Evolutionary conservation across 495 filamentous ascomycete genomes (phyloP).

Genomic region (Hyaloscypha variabilis): DNA sequence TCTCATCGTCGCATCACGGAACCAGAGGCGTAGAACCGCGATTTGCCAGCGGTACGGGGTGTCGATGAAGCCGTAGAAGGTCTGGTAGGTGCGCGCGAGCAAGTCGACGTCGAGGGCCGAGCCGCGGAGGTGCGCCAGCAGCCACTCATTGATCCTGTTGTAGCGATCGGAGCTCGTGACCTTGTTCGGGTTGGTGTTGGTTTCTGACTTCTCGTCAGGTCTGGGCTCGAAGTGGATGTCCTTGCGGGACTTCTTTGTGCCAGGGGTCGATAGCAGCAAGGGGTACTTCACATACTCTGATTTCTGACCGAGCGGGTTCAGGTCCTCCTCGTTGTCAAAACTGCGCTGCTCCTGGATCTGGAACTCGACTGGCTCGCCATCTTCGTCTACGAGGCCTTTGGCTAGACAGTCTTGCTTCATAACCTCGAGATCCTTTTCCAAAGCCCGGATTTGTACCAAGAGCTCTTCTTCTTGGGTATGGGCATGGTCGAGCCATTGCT

Average conservation of each 20-base stretch:
- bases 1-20: not conserved
- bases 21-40: not conserved
- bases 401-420: conserved; percentile 7
- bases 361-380: not conserved
- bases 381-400: conserved; percentile 1
- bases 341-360: not conserved
- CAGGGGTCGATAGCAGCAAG: not conserved
- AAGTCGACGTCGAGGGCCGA: conserved; percentile 2
- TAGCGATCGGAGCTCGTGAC: not conserved
- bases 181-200: not conserved
- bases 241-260: not conserved
- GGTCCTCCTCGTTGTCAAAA: not conserved
- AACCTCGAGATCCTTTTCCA: not conserved
- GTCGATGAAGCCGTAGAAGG: not conserved
- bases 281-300: conserved; percentile 10
- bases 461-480: not conserved
- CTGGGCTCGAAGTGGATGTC: not conserved
- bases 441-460: not conserved
- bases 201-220: not conserved
- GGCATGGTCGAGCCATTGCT: not conserved
- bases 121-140: not conserved
- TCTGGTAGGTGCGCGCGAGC: not conserved
- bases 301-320: not conserved
- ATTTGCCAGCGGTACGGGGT: not conserved
- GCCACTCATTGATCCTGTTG: conserved; percentile 7